Base-by-base conservation (phyloP, 2,329 filamentous ascomycete genomes). In the Aphanoascus verrucosus region DNA sequence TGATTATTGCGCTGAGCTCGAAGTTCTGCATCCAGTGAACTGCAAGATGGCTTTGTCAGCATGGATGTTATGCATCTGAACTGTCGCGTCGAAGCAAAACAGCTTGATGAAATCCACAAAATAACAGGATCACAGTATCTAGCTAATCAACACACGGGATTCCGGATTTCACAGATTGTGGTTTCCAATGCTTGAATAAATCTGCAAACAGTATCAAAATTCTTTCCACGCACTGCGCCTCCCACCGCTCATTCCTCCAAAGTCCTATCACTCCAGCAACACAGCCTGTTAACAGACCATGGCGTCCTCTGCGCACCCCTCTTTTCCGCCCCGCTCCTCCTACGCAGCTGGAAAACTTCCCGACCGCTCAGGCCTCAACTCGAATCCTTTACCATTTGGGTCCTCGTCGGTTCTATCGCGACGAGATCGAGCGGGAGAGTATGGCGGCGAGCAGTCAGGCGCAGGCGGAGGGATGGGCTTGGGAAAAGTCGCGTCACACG, bases 291-390 rank as follows among this genome's bases (percentile, higher is more conserved):
- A 41, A 41, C n/a, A 37, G 31, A 34, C n/a, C 14, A 59, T 77
- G 74, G 55, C 55, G 19, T 53, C 73, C 55, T 65, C 74, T 58
- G 68, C 72, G 53, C 75, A 77, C 58, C 76, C 78, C 62, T 70
- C 75, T 48, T 81, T 81, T 63, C 75, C 74, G 52, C 71, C 76
- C 49, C 77, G 79, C 60, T 72, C 74, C 59, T 76, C 76, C 60
- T 74, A 73, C 60, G 73, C 74, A 56, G 74, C 80, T 55, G 70
- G 70, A 57, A 77, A 77, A 65, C 67, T 77, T n/a, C 74, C 75
- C 50, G 75, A 78, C 53, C 72, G 75, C 50, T 69, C 71, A 2
- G 55, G 53, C 9, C 51, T 67, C 42, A 70, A 67, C 53, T 62
- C 60, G 52, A 71, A 67, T 65, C 69, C 71, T 59, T 66, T 67